These are phyloP conservation scores for Thermomucor indicae-seudaticae DNA, from an alignment of 371 early-diverging fungal genomes.

Conservation along the genomic window DNA sequence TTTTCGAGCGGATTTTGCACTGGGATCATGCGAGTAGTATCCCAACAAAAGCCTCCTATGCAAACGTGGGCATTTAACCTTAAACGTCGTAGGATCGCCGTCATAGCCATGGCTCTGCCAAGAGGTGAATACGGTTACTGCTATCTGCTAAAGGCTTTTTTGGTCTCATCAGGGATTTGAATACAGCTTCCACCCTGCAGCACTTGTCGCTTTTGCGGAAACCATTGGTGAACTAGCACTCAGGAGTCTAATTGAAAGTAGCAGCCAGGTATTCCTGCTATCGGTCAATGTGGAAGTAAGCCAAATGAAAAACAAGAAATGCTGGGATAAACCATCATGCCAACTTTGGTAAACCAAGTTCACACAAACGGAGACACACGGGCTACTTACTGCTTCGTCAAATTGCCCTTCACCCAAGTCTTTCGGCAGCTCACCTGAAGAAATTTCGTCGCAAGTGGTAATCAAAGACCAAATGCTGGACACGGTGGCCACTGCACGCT, in stretches of 20 bases:
- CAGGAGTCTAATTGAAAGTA: too few species aligned
- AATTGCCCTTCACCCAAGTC: too few species aligned
- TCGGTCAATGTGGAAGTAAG: too few species aligned
- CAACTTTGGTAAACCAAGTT: constrained; percentile 8
- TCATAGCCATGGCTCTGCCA: too few species aligned
- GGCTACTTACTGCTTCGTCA: constrained; percentile 33
- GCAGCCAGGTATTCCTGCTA: too few species aligned
- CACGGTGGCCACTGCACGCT: constrained; percentile 32
- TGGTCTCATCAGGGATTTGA: background rate
- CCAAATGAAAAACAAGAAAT: constrained; percentile 27
- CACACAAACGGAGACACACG: background rate
- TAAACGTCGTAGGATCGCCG: background rate
- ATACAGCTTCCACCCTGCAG: constrained; percentile 42
- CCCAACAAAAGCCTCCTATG: background rate
- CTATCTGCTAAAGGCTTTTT: too few species aligned
- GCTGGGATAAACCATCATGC: constrained; percentile 38
- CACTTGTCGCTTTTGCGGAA: constrained; percentile 50
- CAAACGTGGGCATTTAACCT: background rate
- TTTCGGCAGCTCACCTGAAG: constrained; percentile 8
- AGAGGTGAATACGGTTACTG: too few species aligned
- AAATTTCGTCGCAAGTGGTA: constrained; percentile 29
- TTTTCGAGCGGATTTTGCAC: constrained; percentile 38
- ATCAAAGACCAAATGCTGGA: constrained; percentile 36
- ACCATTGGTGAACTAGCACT: constrained; percentile 45
- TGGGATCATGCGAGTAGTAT: constrained; percentile 30